Evolutionary conservation across 176 grass and related monocot species (phyloP).

Genomic region (Pontederia paniculata): DNA sequence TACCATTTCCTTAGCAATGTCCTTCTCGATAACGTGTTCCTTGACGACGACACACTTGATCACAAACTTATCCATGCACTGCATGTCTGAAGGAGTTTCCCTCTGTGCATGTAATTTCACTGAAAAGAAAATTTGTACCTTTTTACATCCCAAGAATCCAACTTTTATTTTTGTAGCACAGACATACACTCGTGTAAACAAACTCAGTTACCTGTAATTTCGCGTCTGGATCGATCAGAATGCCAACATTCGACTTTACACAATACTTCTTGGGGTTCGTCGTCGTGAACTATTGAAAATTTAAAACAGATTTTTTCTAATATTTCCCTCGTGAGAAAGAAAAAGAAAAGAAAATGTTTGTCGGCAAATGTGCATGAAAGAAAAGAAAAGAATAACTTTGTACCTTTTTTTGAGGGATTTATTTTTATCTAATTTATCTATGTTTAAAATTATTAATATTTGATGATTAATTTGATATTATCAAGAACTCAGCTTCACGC

Average conservation of each 20-base stretch:
- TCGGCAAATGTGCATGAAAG: no score
- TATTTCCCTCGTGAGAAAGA: neutral
- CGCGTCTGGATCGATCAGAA: slow-evolving; percentile 39
- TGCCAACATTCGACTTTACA: slow-evolving; percentile 52
- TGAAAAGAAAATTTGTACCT: slow-evolving; percentile 5
- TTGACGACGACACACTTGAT: slow-evolving; percentile 39
- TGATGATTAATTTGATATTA: no score
- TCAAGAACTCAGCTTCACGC: no score
- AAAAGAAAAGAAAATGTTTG: no score
- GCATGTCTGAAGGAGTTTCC: slow-evolving; percentile 42
- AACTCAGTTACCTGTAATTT: slow-evolving; percentile 51
- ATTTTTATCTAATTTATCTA: no score
- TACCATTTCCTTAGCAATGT: slow-evolving; percentile 40
- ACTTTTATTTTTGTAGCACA: neutral
- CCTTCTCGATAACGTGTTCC: slow-evolving; percentile 21
- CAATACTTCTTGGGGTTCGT: slow-evolving; percentile 67
- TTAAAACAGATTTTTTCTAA: neutral
- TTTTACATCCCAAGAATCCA: slow-evolving; percentile 7
- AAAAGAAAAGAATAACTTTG: no score
- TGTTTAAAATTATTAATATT: no score
- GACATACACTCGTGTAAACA: slow-evolving; percentile 11
- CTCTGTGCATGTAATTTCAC: slow-evolving; percentile 50
- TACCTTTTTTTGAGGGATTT: no score
- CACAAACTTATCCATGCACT: slow-evolving; percentile 70
- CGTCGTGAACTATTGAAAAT: slow-evolving; percentile 55